A percentile compares a stretch with the other conserved stretches of the same genome.
Evolutionary conservation across 208 protist species (phyloP).

Genomic region (Leishmania tarentolae): DNA sequence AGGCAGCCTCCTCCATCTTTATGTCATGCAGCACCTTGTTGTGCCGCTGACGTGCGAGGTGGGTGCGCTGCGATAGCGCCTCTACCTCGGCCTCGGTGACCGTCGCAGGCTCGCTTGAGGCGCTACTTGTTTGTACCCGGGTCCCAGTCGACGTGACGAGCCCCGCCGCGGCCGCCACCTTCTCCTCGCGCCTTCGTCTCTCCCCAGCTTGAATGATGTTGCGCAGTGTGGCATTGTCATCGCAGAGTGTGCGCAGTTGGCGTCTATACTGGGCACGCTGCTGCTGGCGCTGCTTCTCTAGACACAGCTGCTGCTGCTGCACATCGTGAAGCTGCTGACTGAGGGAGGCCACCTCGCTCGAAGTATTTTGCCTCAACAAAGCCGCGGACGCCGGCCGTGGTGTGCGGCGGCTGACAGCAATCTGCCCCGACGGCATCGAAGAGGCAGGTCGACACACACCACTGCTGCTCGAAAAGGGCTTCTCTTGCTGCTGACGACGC

Average conservation of each 20-base stretch:
- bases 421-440: not conserved
- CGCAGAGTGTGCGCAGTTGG: conserved; percentile 48
- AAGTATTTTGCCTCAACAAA: not conserved
- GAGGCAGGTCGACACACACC: not conserved
- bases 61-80: conserved; percentile 44
- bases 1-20: conserved; percentile 1
- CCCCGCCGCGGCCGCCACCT: not conserved
- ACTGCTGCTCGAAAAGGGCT: too few relatives aligned
- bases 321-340: conserved; percentile 44
- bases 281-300: conserved; percentile 47
- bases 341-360: conserved; percentile 45
- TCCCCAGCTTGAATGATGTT: conserved; percentile 55
- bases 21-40: conserved; percentile 67
- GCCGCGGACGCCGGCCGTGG: not conserved
- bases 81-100: conserved; percentile 70
- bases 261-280: conserved; percentile 45
- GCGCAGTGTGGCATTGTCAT: conserved; percentile 66
- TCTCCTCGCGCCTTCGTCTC: conserved; percentile 27
- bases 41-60: conserved; percentile 42
- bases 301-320: conserved; percentile 35
- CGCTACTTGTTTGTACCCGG: conserved; percentile 18
- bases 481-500: not conserved
- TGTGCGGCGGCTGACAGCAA: not conserved
- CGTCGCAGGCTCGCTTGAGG: conserved; percentile 13
- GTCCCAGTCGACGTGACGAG: conserved; percentile 1